Conservation (phyloP, 305 asterid genomes). For the Salvia sclarea region DNA sequence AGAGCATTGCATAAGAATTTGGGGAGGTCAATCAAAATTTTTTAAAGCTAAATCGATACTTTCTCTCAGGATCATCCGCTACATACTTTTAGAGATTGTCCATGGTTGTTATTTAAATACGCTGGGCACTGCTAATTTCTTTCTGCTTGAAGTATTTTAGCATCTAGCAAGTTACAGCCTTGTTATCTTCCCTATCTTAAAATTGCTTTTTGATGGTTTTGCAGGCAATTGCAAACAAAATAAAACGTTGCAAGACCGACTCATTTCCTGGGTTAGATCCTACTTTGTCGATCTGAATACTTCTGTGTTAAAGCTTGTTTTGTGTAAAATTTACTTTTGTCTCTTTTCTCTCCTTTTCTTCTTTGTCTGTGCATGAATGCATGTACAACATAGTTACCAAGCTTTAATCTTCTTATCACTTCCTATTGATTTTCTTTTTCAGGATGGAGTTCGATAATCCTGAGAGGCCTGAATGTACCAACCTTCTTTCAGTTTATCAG, state of each 20-base stretch:
- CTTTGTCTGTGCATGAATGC: not conserved
- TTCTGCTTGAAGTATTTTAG: not conserved
- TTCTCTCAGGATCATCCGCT: not conserved
- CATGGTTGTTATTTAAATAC: not conserved
- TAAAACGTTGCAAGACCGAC: slow-evolving; percentile 98
- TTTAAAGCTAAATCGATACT: not conserved
- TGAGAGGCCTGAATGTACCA: slow-evolving; percentile 94
- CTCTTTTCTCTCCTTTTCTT: not conserved
- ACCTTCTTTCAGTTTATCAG: slow-evolving; percentile 94
- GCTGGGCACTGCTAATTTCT: not conserved
- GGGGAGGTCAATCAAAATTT: not conserved
- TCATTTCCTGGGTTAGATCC: slow-evolving; percentile 72
- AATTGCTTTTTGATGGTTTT: slow-evolving; percentile 37
- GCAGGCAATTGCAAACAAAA: slow-evolving; percentile 81
- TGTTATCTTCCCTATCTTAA: slow-evolving; percentile 22
- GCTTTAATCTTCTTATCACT: slow-evolving; percentile 25
- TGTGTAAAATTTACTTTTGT: slow-evolving; percentile 19
- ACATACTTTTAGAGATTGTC: slow-evolving; percentile 5
- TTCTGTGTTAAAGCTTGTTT: slow-evolving; percentile 14
- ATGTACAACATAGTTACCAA: slow-evolving; percentile 13
- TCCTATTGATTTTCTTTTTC: slow-evolving; percentile 31
- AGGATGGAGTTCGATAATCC: slow-evolving; percentile 93
- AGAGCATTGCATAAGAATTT: not conserved
- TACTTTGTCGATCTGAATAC: slow-evolving; percentile 5
- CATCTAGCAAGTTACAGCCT: slow-evolving; percentile 10